Percentiles rank a stretch among this genome's conserved stretches.
Conservation (phyloP, 2,329 filamentous ascomycete species). For the Diaporthe sp. region DNA sequence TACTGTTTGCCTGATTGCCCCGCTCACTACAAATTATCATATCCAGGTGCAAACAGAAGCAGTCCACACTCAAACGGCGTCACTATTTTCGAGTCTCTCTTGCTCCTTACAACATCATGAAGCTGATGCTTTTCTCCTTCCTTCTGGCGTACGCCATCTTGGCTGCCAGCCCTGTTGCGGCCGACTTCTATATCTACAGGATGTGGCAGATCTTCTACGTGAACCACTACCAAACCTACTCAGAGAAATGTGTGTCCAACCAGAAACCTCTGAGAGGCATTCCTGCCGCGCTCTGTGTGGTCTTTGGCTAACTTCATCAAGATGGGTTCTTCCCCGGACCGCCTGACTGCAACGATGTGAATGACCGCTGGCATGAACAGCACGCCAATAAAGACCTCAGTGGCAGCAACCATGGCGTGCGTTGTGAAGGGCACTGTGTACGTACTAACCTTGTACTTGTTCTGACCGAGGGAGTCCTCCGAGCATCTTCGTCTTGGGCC, state of each 20-base stretch:
- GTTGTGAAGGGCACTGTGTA: neutral
- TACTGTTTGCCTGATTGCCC: no score
- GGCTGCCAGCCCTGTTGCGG: neutral
- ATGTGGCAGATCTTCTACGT: neutral
- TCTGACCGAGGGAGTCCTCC: neutral
- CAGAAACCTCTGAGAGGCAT: neutral
- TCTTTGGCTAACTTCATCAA: neutral
- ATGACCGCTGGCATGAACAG: neutral
- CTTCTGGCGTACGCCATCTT: neutral
- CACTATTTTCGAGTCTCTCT: no score
- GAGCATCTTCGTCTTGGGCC: neutral
- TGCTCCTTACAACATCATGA: no score
- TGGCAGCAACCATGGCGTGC: neutral
- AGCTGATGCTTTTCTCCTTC: no score
- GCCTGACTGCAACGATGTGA: neutral
- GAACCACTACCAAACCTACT: no score
- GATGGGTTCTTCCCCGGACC: neutral
- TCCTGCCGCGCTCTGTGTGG: neutral
- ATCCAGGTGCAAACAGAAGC: no score
- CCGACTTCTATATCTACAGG: slow-evolving; percentile 1
- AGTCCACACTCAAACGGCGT: neutral
- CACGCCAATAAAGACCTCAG: neutral
- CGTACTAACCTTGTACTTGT: neutral
- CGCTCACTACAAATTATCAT: no score
- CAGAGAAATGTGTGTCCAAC: neutral